Percentiles rank a stretch among this genome's conserved stretches.
phyloP scores from a whole-genome alignment of 179 eudicot species.

The Beta macrorhiza region DNA sequence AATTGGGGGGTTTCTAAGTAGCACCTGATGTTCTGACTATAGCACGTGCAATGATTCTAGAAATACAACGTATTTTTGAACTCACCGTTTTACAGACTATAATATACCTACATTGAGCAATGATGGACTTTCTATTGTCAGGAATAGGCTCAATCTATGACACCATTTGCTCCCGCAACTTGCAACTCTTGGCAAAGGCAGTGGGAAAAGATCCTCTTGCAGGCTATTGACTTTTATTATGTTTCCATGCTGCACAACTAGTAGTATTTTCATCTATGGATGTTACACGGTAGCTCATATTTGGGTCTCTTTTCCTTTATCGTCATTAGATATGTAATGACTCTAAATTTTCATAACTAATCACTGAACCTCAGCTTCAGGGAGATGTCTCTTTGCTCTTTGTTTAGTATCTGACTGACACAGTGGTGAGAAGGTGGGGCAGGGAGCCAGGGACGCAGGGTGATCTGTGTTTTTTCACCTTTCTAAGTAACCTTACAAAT shows the following conservation, averaged over 20 bases:
- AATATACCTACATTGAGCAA: not conserved
- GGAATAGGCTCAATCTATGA: not conserved
- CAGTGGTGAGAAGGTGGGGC: not conserved
- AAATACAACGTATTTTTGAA: not conserved
- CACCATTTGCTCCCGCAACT: not conserved
- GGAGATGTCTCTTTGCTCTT: not conserved
- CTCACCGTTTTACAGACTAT: not conserved
- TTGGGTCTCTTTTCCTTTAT: not conserved
- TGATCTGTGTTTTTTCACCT: not conserved
- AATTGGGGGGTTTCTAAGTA: not conserved
- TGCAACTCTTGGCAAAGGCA: not conserved
- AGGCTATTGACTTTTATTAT: not conserved
- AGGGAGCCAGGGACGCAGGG: not conserved
- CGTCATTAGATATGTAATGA: not conserved
- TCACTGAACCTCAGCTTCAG: not conserved
- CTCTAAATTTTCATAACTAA: not conserved
- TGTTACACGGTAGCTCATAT: not conserved
- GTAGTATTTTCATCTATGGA: not conserved
- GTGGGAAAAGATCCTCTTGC: not conserved
- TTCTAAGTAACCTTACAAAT: not conserved
- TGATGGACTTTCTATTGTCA: not conserved
- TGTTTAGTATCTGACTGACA: not conserved
- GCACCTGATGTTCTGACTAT: not conserved
- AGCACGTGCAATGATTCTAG: conserved; percentile 1
- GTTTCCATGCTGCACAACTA: not conserved